Base-by-base conservation (phyloP, 208 protist species). In the Vickermania spadyakhi region DNA sequence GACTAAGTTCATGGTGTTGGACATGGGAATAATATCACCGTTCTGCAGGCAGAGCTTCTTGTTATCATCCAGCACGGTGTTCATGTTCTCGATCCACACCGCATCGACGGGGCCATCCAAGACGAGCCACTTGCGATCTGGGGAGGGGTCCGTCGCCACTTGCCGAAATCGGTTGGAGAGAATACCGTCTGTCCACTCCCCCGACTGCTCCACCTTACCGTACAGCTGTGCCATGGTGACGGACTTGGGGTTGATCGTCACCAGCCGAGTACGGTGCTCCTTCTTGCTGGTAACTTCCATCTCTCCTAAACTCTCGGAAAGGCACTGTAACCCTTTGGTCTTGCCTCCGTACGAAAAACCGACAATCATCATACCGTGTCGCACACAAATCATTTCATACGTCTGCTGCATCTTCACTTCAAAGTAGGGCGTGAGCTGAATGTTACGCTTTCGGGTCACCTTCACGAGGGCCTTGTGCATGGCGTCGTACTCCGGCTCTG, bases 1-100 rank as follows among this genome's bases (percentile, higher is more conserved):
- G 58, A 99, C 88, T 54, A 99, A 69, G 65, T 97, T 98, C 90
- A 98, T 97, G 31, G 79, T 85, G 51, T 88, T 85, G 25, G 84
- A 89, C 97, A 99, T 98, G 55, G 94, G 84, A 68, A 99, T 98
- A 63, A 98, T 97, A 70, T 99, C 96, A 52, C 94, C 94, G 65
- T 94, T 97, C 52, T 97, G 88, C 54, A 99, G 77, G 67, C 97
- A 99, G 36, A 99, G 89, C 68, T 97, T 98, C 81, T 98, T 98
- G 81, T 99, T 99, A 74, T 99, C 97, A 72, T 99, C 97, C 13
- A 99, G 86, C 25, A 99, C 96, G 21, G 97, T 98, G 84, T 99
- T 99, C 97, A 99, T 98, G 73, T 98, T 99, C 76, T 99, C 98
- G 84, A 99, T 99, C 98, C 98, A 99, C 49, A 99, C 79, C n/a